These are phyloP conservation scores for Sporothrix brunneoviolacea DNA, from an alignment of 2,329 filamentous ascomycete genomes.

Conservation along the genomic window DNA sequence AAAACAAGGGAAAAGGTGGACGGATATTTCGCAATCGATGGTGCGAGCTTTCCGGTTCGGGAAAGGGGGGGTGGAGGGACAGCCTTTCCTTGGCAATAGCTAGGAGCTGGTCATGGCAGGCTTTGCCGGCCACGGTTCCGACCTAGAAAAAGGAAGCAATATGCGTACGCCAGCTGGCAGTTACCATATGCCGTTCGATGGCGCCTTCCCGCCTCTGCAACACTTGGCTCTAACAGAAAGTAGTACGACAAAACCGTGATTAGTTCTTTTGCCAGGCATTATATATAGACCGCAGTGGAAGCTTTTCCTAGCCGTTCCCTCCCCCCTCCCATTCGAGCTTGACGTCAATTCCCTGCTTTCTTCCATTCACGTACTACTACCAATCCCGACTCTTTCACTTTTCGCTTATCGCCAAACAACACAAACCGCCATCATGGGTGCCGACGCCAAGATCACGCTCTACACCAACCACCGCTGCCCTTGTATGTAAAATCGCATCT, in stretches of 20 bases:
- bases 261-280: too few species aligned
- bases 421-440: constrained; percentile 4
- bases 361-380: too few species aligned
- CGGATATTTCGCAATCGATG: constrained; percentile 12
- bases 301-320: too few species aligned
- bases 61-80: neutral
- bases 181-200: neutral
- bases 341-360: too few species aligned
- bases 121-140: constrained; percentile 7
- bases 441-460: constrained; percentile 17
- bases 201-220: neutral
- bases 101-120: too few species aligned
- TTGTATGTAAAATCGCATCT: too few species aligned
- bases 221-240: too few species aligned
- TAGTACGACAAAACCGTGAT: too few species aligned
- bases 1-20: neutral
- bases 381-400: too few species aligned
- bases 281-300: too few species aligned
- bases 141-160: neutral
- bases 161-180: too few species aligned
- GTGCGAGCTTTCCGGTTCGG: neutral
- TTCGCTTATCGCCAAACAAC: neutral
- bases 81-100: neutral
- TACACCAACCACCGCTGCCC: constrained; percentile 22
- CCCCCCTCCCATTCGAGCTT: too few species aligned